Conservation (phyloP, 805 yeast genomes). For the Candida saitoana region DNA sequence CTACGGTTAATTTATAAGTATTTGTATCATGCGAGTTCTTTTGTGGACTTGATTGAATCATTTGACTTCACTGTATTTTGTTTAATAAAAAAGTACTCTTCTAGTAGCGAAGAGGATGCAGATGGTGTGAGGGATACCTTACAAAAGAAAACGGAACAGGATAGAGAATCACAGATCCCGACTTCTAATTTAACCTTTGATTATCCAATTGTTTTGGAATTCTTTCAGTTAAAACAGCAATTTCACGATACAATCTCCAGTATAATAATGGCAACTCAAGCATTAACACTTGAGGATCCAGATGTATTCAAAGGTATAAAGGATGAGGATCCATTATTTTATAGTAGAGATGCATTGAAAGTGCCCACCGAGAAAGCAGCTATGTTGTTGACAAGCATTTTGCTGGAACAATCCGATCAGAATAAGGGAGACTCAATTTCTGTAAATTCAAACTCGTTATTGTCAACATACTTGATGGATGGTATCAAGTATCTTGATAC, state of each 20-base stretch:
- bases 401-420: slow-evolving; percentile 43
- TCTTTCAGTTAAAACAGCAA: slow-evolving; percentile 68
- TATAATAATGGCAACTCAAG: slow-evolving; percentile 64
- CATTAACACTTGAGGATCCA: slow-evolving; percentile 68
- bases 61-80: slow-evolving; percentile 58
- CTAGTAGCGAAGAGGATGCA: slow-evolving; percentile 15
- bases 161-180: slow-evolving; percentile 4
- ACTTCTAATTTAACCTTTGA: slow-evolving; percentile 31
- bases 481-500: slow-evolving; percentile 31
- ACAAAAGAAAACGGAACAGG: slow-evolving; percentile 7
- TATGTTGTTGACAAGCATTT: slow-evolving; percentile 39
- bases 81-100: slow-evolving; percentile 31
- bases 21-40: slow-evolving; percentile 44
- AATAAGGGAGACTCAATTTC: slow-evolving; percentile 29
- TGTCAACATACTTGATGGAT: slow-evolving; percentile 35
- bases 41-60: slow-evolving; percentile 53
- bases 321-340: slow-evolving; percentile 47
- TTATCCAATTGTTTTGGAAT: slow-evolving; percentile 61
- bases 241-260: slow-evolving; percentile 58
- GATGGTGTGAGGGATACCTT: slow-evolving; percentile 9
- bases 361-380: slow-evolving; percentile 49
- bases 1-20: slow-evolving; percentile 51
- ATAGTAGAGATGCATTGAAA: slow-evolving; percentile 34
- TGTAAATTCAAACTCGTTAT: slow-evolving; percentile 34
- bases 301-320: slow-evolving; percentile 64